phyloP scores from a whole-genome alignment of 2,329 filamentous ascomycete genomes.

The Fusarium sp. region DNA sequence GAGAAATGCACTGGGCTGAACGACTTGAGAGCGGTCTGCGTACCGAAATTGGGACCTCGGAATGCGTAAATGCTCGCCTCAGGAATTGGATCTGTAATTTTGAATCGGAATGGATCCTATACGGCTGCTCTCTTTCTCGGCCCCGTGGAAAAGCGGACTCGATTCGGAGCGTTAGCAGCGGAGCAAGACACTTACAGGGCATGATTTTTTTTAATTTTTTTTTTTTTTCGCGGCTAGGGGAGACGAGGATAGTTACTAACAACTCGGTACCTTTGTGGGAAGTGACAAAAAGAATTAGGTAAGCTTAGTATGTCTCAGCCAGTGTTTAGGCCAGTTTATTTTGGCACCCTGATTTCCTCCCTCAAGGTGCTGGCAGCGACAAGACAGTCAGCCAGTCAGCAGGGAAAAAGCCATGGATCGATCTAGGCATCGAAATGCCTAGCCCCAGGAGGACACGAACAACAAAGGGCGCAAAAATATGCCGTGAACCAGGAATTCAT shows the following conservation, averaged over 20 bases:
- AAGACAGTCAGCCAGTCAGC: background rate
- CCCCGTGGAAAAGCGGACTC: constrained; percentile 24
- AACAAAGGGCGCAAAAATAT: constrained; percentile 26
- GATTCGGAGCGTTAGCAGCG: constrained; percentile 26
- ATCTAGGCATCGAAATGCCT: constrained; percentile 32
- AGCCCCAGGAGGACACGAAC: constrained; percentile 7
- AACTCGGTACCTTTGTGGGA: background rate
- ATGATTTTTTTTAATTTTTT: background rate
- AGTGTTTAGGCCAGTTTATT: background rate
- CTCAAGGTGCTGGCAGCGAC: background rate
- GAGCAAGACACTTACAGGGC: constrained; percentile 22
- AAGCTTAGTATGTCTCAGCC: background rate
- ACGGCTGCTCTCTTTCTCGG: constrained; percentile 14
- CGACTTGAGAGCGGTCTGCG: constrained; percentile 1
- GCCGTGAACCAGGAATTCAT: background rate
- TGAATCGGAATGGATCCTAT: constrained; percentile 30
- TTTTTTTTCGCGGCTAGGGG: background rate
- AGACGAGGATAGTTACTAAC: background rate
- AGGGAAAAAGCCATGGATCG: constrained; percentile 25
- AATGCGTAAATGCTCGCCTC: constrained; percentile 17
- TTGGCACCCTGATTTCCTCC: background rate
- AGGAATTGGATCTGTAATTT: constrained; percentile 9
- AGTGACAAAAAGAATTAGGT: background rate
- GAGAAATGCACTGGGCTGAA: background rate
- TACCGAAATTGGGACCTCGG: constrained; percentile 37